These are phyloP conservation scores for Clausena lansium DNA, from an alignment of 345 rosid species.

Conservation along the genomic window DNA sequence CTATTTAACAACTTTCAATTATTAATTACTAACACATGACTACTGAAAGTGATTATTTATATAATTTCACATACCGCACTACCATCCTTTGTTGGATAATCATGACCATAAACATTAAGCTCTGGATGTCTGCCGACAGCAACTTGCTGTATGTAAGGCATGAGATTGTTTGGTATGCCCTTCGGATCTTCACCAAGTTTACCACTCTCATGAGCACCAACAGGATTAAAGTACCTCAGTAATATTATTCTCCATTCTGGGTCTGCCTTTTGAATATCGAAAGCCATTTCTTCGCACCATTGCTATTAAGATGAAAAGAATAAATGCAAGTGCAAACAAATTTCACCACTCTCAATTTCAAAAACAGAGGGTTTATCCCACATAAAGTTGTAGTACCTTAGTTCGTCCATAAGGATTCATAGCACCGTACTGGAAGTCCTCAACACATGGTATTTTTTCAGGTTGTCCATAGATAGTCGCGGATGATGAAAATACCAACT, in stretches of 20 bases:
- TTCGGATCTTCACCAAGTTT: constrained; percentile 94
- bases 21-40: neutral
- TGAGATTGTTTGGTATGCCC: constrained; percentile 89
- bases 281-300: constrained; percentile 89
- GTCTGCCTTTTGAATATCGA: constrained; percentile 79
- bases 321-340: constrained; percentile 3
- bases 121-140: constrained; percentile 91
- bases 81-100: constrained; percentile 90
- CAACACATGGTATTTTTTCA: constrained; percentile 74
- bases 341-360: neutral
- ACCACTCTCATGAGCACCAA: constrained; percentile 95
- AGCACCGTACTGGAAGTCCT: constrained; percentile 65
- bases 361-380: neutral
- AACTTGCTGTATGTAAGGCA: constrained; percentile 97
- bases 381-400: constrained; percentile 48
- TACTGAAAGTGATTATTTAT: neutral
- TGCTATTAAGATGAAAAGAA: constrained; percentile 38
- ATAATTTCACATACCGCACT: constrained; percentile 61
- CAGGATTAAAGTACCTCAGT: constrained; percentile 93
- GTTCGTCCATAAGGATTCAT: constrained; percentile 97
- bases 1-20: neutral
- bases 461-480: constrained; percentile 98
- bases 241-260: constrained; percentile 85
- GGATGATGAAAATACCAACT: constrained; percentile 98
- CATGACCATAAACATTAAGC: constrained; percentile 88